Base-by-base conservation (phyloP, 768 basidiomycete species). In the Macrolepiota fuliginosa region DNA sequence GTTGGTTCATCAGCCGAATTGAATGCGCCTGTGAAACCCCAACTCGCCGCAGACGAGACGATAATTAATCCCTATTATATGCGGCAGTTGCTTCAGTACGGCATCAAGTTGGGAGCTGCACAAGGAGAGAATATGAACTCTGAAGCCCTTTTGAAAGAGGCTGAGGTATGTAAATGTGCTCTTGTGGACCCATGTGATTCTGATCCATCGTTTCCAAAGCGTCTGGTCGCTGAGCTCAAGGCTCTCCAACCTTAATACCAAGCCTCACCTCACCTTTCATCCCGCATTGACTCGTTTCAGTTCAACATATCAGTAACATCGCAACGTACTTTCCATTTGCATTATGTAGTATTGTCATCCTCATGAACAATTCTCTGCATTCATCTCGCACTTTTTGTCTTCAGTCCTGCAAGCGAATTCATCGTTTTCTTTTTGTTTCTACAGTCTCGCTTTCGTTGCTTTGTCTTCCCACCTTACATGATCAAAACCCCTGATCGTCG, bases 11-110 rank as follows among this genome's bases (percentile, higher is more conserved):
- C 51, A 61, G 59, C 52, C 22, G 59, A 61, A 36, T 35, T 54
- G 40, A 54, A 72, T 3, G 69, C 72, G 13, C 68, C 71, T 29
- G 58, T 69, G 17, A 71, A 74, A 64, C 72, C 74, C 4, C 52
- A 72, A n/a, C 73, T 80, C 46, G 73, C 76, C 22, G 65, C 71
- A 4, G 77, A 90, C 62, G 89, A 92, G 70, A 86, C 87, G 0
- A 78, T 92, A 56, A 92, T 92, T 68, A 89, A 87, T 64, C 88
- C 89, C 2, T 84, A 88, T 70, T 92, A 89, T 73, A 92, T 92
- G 91, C 76, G 77, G 57, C 91, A 92, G 66, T 70, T 92, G 51
- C 74, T 92, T 47, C 71, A 83, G 62, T 91, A 92, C 68, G 89
- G 89, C 7, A 86, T 92, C 63, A 80, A 77, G 58, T 77, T 89